These are phyloP conservation scores for Avena sativa DNA, from an alignment of 176 grass and related monocot genomes.

Conservation along the genomic window DNA sequence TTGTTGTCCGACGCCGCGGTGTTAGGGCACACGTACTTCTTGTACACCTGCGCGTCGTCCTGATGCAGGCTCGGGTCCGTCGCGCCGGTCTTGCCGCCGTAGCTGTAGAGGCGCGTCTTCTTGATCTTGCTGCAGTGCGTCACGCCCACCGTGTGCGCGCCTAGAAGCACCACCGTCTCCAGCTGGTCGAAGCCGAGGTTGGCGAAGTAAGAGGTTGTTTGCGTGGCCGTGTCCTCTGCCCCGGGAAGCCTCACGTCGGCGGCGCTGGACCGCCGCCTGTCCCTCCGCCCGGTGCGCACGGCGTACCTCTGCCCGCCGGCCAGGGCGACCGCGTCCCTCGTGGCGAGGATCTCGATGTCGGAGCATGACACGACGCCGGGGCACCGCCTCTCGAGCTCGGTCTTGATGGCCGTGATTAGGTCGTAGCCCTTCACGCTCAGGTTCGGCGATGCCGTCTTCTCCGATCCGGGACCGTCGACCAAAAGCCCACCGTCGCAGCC, in stretches of 20 bases:
- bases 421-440: too few relatives aligned
- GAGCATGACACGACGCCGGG: too few relatives aligned
- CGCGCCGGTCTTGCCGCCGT: slow-evolving; percentile 12
- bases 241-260: too few relatives aligned
- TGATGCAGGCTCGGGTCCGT: neutral
- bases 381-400: too few relatives aligned
- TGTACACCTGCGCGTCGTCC: too few relatives aligned
- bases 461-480: neutral
- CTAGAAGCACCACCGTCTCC: slow-evolving; percentile 23
- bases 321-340: slow-evolving; percentile 23
- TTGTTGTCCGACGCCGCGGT: neutral
- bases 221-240: neutral
- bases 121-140: neutral
- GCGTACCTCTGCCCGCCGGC: slow-evolving; percentile 26
- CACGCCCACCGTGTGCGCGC: too few relatives aligned
- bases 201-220: slow-evolving; percentile 13
- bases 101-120: slow-evolving; percentile 34
- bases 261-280: slow-evolving; percentile 1
- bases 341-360: neutral
- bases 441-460: neutral
- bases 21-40: neutral
- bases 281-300: slow-evolving; percentile 31
- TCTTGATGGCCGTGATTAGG: too few relatives aligned
- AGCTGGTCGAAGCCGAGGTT: neutral
- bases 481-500: too few relatives aligned